These are phyloP conservation scores for Kwoniella sp. DNA, from an alignment of 768 basidiomycete genomes.

Conservation along the genomic window DNA sequence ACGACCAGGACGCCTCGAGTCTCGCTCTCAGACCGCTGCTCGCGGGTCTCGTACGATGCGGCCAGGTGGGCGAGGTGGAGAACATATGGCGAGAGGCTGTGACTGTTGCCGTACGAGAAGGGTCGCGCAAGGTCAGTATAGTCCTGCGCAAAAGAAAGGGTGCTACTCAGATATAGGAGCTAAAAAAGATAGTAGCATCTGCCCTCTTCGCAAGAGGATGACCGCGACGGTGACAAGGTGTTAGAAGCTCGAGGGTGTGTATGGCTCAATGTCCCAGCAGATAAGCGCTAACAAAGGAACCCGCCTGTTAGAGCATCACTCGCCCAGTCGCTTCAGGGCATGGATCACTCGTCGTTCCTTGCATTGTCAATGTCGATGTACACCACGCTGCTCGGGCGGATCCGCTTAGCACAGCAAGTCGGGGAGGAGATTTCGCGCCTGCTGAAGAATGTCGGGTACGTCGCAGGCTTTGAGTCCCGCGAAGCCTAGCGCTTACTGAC, in stretches of 20 bases:
- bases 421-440: conserved; percentile 52
- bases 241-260: conserved; percentile 43
- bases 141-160: too few relatives aligned
- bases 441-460: conserved; percentile 26
- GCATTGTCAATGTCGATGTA: conserved; percentile 62
- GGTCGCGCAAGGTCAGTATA: conserved; percentile 38
- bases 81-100: conserved; percentile 47
- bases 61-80: conserved; percentile 39
- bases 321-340: conserved; percentile 60
- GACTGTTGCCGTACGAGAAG: conserved; percentile 35
- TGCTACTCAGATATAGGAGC: neutral
- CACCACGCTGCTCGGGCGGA: conserved; percentile 59
- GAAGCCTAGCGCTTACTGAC: conserved; percentile 3
- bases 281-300: too few relatives aligned
- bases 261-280: neutral
- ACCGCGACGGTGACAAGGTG: conserved; percentile 54
- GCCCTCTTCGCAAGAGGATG: conserved; percentile 58
- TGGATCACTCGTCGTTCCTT: conserved; percentile 68
- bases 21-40: conserved; percentile 62
- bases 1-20: conserved; percentile 26
- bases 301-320: conserved; percentile 53
- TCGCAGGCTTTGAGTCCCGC: too few relatives aligned
- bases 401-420: conserved; percentile 61
- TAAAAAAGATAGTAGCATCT: conserved; percentile 54
- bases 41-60: conserved; percentile 64